Base-by-base conservation (phyloP, 345 rosid genomes). In the Heritiera fomes region DNA sequence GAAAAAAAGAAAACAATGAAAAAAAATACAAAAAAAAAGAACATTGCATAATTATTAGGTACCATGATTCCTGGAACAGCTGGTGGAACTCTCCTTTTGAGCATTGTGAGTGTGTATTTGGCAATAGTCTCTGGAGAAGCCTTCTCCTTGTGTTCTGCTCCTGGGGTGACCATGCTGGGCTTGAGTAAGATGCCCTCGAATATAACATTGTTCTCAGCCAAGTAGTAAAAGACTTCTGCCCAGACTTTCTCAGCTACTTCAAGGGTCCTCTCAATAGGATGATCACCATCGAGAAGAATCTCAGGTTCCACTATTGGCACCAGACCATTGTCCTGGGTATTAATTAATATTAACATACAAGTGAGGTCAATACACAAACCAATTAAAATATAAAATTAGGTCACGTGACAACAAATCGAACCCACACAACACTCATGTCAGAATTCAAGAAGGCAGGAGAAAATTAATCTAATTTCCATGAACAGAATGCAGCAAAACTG, bases 91-190 rank as follows among this genome's bases (percentile, higher is more conserved):
- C 93, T 93, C 86, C 97, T 92, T 69, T 75, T 89, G 41, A 95
- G 97, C 98, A 95, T 88, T 55, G 90, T 91, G 67, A 95, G 95
- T 38, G 98, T 93, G 75, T 83, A 86, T 77, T 95, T 88, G 68
- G 98, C 98, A 63, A 95, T 89, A 38, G 91, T 90, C 81, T 89
- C 98, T 4, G 98, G 95, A 52, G 95, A 90, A 75, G 98, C 97
- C 91, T 84, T 93, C 79, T 91, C 87, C 83, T 90, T 93, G 84
- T 93, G 98, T 82, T 93, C 98, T 55, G 98, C 98, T 1, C 98
- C 98, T 12, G 98, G 97, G 17, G 97, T 92, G 32, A 94, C 98
- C 98, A 95, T 95, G 91, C 98, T 95, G 15, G 98, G 98, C 84
- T 95, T 95, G 77, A 95, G 92, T 43, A 95, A 84, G 81, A 95